Conservation (phyloP, 2,329 filamentous ascomycete genomes). For the Harringtonia lauricola region DNA sequence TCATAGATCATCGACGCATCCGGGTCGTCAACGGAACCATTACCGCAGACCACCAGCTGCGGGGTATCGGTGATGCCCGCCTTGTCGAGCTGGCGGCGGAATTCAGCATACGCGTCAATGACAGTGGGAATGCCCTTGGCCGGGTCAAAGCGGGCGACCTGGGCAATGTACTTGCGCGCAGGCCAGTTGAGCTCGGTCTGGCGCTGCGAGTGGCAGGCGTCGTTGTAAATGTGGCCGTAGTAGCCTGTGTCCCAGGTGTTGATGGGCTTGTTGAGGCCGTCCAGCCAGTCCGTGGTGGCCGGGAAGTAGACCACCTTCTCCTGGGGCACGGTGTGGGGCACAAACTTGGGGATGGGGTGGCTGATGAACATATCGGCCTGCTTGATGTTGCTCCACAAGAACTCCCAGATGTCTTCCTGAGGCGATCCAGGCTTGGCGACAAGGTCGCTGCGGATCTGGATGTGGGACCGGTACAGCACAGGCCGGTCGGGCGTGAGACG, state of each 20-base stretch:
- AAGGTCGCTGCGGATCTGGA: slow-evolving; percentile 69
- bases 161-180: slow-evolving; percentile 60
- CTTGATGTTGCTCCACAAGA: slow-evolving; percentile 62
- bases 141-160: slow-evolving; percentile 74
- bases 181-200: slow-evolving; percentile 50
- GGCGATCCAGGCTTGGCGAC: slow-evolving; percentile 51
- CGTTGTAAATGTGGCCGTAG: slow-evolving; percentile 65
- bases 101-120: slow-evolving; percentile 63
- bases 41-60: slow-evolving; percentile 68
- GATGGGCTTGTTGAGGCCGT: slow-evolving; percentile 69
- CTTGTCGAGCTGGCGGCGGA: slow-evolving; percentile 50
- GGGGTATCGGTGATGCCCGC: slow-evolving; percentile 41
- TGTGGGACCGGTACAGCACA: slow-evolving; percentile 72
- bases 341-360: slow-evolving; percentile 67
- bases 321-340: slow-evolving; percentile 53
- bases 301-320: slow-evolving; percentile 65
- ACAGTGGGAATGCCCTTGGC: slow-evolving; percentile 74
- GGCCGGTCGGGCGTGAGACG: slow-evolving; percentile 58
- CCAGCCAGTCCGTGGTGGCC: slow-evolving; percentile 74
- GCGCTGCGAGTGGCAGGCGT: slow-evolving; percentile 45
- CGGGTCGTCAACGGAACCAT: slow-evolving; percentile 72
- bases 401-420: slow-evolving; percentile 64
- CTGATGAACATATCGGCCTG: slow-evolving; percentile 70
- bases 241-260: slow-evolving; percentile 59
- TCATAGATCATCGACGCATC: slow-evolving; percentile 65